These are phyloP conservation scores for Ganoderma lingzhi DNA, from an alignment of 1,284 basidiomycete species.

Conservation along the genomic window DNA sequence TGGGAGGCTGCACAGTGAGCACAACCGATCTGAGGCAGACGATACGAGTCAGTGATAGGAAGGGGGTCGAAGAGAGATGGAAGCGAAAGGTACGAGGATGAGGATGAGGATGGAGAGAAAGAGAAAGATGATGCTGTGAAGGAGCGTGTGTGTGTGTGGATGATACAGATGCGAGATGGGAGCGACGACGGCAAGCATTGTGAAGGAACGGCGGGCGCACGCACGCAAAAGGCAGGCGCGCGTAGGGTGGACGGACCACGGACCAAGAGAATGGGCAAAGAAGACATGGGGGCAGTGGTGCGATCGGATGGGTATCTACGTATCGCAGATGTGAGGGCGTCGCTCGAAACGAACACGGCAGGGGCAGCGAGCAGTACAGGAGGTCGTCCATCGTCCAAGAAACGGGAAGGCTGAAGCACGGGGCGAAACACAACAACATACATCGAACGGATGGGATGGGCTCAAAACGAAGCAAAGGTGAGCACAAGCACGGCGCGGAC, in stretches of 20 bases:
- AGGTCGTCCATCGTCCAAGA: slow-evolving; percentile 23
- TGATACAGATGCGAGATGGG: slow-evolving; percentile 7
- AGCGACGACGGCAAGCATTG: background rate
- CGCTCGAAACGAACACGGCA: slow-evolving; percentile 3
- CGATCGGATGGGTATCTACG: slow-evolving; percentile 23
- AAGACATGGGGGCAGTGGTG: slow-evolving; percentile 22
- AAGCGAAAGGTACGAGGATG: background rate
- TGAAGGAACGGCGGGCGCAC: background rate
- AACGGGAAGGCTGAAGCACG: background rate
- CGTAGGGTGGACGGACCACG: background rate
- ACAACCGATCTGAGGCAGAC: too few species aligned
- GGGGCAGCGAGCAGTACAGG: background rate
- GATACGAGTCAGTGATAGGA: background rate
- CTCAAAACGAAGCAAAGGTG: slow-evolving; percentile 3
- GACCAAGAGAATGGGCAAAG: background rate
- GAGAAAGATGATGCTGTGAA: background rate
- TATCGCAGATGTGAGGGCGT: slow-evolving; percentile 6
- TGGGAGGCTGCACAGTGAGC: background rate
- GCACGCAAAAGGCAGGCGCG: background rate
- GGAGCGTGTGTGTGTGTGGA: background rate
- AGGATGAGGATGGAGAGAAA: background rate
- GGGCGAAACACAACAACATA: background rate
- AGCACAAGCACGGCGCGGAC: background rate
- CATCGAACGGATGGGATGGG: background rate
- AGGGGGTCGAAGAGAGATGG: background rate